Base-by-base conservation (phyloP, 2,329 filamentous ascomycete genomes). In the Colletotrichum sp. region DNA sequence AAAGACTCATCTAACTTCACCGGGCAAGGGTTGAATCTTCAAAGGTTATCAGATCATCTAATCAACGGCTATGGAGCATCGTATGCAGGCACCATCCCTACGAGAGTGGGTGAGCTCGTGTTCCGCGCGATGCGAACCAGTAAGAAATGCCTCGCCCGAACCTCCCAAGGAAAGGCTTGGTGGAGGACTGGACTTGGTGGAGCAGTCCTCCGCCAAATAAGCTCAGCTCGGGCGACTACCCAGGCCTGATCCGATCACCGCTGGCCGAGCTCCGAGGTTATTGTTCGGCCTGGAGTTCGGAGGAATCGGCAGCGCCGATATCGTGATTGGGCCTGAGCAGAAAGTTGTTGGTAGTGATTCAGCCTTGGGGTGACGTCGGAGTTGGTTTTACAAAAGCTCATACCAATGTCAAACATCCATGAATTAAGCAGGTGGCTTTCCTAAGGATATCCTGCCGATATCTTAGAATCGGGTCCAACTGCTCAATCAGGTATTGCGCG, bases 1-100 rank as follows among this genome's bases (percentile, higher is more conserved):
- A 67, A 67, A 59, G 60, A 48, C 62, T 72, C 69, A 59, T 28
- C 44, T 48, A 48, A 48, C 44, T 48, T 22, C 44, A 48, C 44
- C 6, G 3, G 44, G 5, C 18, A 13, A 59, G 32, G 52, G 44
- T 16, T 8, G 6, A 32, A 36, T 26, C 16, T 18, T 12, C 18
- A 52, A 67, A 68, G 39, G 34, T 68, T 72, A 75, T 75, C 72
- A 75, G 72, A 67, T 64, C 63, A 75, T 72, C 72, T 72, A 75
- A 72, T 75, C 55, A 67, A 67, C 78, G 77, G 1, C 28, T 59
- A 63, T 59, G 69, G 69, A 48, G 62, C 62, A 8, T 13, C 12
- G 16, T 7, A 66, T 30, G 60, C 48, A 72, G 48, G 32, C 48
- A 67, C 44, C 28, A 34, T 57, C 28, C 24, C 24, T 48, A n/a